These are phyloP conservation scores for Dinochytrium kinnereticum DNA, from an alignment of 371 early-diverging fungal species.

Conservation along the genomic window DNA sequence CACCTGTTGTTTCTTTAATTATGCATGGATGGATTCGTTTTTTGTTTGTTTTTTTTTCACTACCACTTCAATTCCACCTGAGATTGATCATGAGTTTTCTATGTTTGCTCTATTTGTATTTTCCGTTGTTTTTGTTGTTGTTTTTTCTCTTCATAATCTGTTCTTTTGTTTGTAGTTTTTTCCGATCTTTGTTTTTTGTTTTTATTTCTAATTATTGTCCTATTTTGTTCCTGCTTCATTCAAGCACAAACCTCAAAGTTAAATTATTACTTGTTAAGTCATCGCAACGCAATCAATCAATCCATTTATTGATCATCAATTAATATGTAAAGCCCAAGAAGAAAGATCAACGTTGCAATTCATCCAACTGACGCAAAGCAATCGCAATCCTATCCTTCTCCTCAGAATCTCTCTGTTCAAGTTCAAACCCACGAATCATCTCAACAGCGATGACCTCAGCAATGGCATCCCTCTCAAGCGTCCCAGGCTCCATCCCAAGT, in stretches of 20 bases:
- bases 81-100: too few species aligned
- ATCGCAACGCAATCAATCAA: too few species aligned
- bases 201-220: not conserved
- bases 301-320: too few species aligned
- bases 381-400: not conserved
- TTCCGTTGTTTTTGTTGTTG: not conserved
- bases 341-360: not conserved
- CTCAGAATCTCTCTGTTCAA: not conserved
- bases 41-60: too few species aligned
- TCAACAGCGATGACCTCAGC: not conserved
- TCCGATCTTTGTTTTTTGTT: not conserved
- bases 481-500: not conserved
- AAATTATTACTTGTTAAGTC: too few species aligned
- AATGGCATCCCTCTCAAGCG: not conserved
- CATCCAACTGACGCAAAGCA: not conserved
- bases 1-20: too few species aligned
- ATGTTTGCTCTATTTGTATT: not conserved
- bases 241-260: too few species aligned
- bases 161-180: not conserved
- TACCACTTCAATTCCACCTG: too few species aligned
- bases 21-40: too few species aligned
- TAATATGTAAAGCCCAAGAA: too few species aligned
- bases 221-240: not conserved
- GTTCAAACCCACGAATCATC: not conserved
- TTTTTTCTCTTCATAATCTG: not conserved